A percentile compares a stretch with the other conserved stretches of the same genome.
Conservation (phyloP, 176 grass and related monocot genomes). For the Oropetium thomaeum region DNA sequence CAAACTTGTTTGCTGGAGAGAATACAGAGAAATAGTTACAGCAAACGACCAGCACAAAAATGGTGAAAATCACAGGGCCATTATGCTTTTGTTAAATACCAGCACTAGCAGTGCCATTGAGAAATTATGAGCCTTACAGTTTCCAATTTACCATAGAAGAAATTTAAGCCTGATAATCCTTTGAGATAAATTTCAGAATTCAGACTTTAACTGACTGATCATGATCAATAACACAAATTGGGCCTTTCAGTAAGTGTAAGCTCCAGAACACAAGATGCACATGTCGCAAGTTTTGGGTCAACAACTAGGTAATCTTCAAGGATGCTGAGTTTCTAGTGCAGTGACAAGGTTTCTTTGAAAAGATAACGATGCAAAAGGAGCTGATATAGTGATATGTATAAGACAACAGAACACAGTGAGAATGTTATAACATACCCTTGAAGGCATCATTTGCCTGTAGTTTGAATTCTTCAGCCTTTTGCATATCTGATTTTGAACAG, state of each 20-base stretch:
- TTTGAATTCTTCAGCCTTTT: conserved; percentile 64
- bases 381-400: neutral
- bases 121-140: neutral
- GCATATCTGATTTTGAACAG: conserved; percentile 43
- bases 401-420: neutral
- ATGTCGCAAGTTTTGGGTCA: neutral
- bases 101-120: neutral
- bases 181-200: neutral
- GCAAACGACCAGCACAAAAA: neutral
- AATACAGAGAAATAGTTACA: neutral
- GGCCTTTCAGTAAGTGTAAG: too few relatives aligned
- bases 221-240: neutral
- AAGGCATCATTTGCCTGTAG: conserved; percentile 67
- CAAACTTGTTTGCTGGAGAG: conserved; percentile 65
- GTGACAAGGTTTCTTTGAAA: neutral
- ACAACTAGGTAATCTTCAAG: neutral
- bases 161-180: neutral
- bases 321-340: neutral
- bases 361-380: conserved; percentile 9
- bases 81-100: neutral
- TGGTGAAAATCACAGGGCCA: neutral
- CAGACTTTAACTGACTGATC: neutral
- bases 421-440: conserved; percentile 43
- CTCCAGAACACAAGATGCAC: neutral
- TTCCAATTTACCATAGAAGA: conserved; percentile 1